phyloP scores from a whole-genome alignment of 257 asterid species.

The Nicotiana sylvestris region DNA sequence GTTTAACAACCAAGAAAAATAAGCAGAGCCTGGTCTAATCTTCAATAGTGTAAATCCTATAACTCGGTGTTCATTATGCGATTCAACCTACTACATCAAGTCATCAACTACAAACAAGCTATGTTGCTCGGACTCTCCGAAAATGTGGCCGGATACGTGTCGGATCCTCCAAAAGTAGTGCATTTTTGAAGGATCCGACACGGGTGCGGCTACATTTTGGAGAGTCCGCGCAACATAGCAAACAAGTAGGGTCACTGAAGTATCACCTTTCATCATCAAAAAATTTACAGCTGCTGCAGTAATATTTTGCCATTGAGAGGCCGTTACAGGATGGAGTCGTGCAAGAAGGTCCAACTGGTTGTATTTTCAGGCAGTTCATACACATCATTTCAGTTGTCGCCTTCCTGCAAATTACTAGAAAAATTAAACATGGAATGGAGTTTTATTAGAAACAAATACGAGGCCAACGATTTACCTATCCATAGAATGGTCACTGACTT shows the following conservation, averaged over 20 bases:
- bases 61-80: neutral
- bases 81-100: neutral
- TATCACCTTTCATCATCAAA: conserved; percentile 89
- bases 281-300: conserved; percentile 93
- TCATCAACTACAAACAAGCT: neutral
- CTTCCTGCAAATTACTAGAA: conserved; percentile 50
- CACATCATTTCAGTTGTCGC: conserved; percentile 98
- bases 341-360: conserved; percentile 86
- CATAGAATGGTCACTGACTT: conserved; percentile 97
- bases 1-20: no score
- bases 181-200: no score
- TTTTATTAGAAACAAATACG: neutral
- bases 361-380: conserved; percentile 84
- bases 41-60: no score
- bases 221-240: neutral
- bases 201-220: no score
- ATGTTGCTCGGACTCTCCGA: no score
- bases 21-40: no score
- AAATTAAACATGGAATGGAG: conserved; percentile 5
- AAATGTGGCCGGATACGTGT: no score
- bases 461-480: conserved; percentile 54
- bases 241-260: neutral
- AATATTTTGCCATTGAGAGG: conserved; percentile 83
- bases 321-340: conserved; percentile 69
- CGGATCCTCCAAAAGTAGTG: no score